Evolutionary conservation across 2,329 filamentous ascomycete genomes (phyloP), one percentile per base, ranked within the genome.

Genomic region (Sporothrix mexicana): DNA sequence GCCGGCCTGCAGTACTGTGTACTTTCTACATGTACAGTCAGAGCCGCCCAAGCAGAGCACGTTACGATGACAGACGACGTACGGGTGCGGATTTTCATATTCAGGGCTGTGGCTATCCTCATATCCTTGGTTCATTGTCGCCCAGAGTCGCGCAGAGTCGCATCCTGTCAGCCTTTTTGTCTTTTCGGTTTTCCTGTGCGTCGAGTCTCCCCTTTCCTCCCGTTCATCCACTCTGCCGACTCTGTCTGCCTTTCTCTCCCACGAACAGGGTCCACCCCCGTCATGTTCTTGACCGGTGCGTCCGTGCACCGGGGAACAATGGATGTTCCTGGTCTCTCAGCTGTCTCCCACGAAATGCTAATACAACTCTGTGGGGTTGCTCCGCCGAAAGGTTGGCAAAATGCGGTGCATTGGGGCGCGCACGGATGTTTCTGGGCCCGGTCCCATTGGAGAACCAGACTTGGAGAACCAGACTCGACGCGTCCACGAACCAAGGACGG

Each of bases 401-500:
- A n/a, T n/a, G n/a, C n/a, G n/a, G n/a, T n/a, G n/a, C n/a, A n/a
- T n/a, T n/a, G n/a, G n/a, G n/a, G n/a, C n/a, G n/a, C n/a, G 57
- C 57, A 61, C 57, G 57, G 57, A 61, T 61, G 57, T 61, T 61
- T 41, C 4, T 41, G 57, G 57, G 57, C 13, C 57, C 5, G 25
- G 25, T 61, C 57, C 57, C 41, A 61, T 61, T 61, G 25, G 57
- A 9, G 25, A 61, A 61, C 57, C 57, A 61, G 30, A 61, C 12
- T 61, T n/a, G 55, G 7, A 7, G 25, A 41, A 36, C 25, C 25
- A 59, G 25, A 59, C 55, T n/a, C n/a, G n/a, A n/a, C n/a, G n/a
- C n/a, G n/a, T n/a, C n/a, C n/a, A n/a, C n/a, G n/a, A n/a, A n/a
- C n/a, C n/a, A n/a, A n/a, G n/a, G n/a, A n/a, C n/a, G n/a, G n/a